Percentiles rank a stretch among this genome's conserved stretches.
phyloP scores from a whole-genome alignment of 2,329 filamentous ascomycete genomes.

The Fusarium algeriense region DNA sequence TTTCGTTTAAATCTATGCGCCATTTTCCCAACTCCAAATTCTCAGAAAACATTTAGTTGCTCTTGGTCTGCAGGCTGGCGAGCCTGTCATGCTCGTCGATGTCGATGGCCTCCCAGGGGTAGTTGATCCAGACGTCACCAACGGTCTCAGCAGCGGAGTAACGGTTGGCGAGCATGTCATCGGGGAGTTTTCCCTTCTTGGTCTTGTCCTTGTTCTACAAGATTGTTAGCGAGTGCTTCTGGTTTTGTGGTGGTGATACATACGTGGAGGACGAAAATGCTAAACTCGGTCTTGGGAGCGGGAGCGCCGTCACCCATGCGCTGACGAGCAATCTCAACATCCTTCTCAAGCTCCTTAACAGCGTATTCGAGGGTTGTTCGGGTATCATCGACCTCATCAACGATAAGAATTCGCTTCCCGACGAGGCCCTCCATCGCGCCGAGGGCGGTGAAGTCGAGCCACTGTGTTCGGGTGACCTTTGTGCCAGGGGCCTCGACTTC shows the following conservation, averaged over 20 bases:
- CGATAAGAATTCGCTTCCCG: slow-evolving; percentile 48
- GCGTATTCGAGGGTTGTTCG: slow-evolving; percentile 95
- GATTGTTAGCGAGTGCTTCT: slow-evolving; percentile 14
- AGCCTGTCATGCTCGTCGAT: slow-evolving; percentile 91
- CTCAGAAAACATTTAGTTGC: slow-evolving; percentile 36
- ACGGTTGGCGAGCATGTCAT: slow-evolving; percentile 79
- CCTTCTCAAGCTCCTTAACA: slow-evolving; percentile 92
- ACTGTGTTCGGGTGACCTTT: slow-evolving; percentile 97
- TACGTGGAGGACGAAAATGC: slow-evolving; percentile 95
- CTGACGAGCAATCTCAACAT: slow-evolving; percentile 84
- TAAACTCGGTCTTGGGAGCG: slow-evolving; percentile 82
- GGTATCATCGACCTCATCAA: slow-evolving; percentile 85
- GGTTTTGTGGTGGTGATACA: neutral
- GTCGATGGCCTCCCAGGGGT: slow-evolving; percentile 96
- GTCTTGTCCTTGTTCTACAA: slow-evolving; percentile 92
- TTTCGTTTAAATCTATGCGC: slow-evolving; percentile 25
- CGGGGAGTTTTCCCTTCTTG: slow-evolving; percentile 90
- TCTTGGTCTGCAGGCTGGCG: slow-evolving; percentile 63
- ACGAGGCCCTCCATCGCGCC: slow-evolving; percentile 72
- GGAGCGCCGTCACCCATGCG: slow-evolving; percentile 71
- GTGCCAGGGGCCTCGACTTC: slow-evolving; percentile 80
- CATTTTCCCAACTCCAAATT: slow-evolving; percentile 41
- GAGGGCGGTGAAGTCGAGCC: slow-evolving; percentile 89
- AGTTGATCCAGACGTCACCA: slow-evolving; percentile 97
- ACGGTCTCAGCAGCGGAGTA: slow-evolving; percentile 91